Evolutionary conservation across 257 asterid genomes (phyloP).

Genomic region (Fraxinus americana): DNA sequence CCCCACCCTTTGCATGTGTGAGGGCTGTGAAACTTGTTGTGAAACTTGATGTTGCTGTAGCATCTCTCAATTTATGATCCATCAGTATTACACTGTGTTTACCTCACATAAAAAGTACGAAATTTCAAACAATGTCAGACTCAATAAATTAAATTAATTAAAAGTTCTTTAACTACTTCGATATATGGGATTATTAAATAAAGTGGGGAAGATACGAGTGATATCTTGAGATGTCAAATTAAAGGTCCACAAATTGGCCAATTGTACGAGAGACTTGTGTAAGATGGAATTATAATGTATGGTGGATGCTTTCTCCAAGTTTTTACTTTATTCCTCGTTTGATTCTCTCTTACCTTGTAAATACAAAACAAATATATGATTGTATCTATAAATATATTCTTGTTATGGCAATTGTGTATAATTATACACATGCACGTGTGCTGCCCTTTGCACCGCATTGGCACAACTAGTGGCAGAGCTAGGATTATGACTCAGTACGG

Average conservation of each 20-base stretch:
- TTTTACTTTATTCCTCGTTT: conserved; percentile 35
- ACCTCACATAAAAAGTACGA: background rate
- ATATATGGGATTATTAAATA: background rate
- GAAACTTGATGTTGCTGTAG: too few species aligned
- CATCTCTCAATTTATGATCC: background rate
- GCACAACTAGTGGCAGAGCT: background rate
- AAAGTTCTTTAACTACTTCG: background rate
- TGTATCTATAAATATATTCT: background rate
- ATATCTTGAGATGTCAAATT: conserved; percentile 28
- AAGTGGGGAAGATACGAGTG: background rate
- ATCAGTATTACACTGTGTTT: background rate
- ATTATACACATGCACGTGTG: conserved; percentile 26
- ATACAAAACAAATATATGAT: conserved; percentile 1
- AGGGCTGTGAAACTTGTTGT: too few species aligned
- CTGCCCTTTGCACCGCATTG: conserved; percentile 30
- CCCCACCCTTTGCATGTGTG: too few species aligned
- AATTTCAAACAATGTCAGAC: background rate
- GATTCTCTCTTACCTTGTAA: conserved; percentile 32
- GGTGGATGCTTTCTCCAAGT: conserved; percentile 36
- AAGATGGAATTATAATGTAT: conserved; percentile 15
- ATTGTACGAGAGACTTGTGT: conserved; percentile 30
- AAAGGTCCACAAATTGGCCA: conserved; percentile 32
- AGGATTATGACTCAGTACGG: too few species aligned
- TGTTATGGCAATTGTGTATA: background rate
- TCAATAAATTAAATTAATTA: background rate